Percentiles rank a stretch among this genome's conserved stretches.
phyloP scores from a whole-genome alignment of 1,284 basidiomycete genomes.

The Boletus mariae region DNA sequence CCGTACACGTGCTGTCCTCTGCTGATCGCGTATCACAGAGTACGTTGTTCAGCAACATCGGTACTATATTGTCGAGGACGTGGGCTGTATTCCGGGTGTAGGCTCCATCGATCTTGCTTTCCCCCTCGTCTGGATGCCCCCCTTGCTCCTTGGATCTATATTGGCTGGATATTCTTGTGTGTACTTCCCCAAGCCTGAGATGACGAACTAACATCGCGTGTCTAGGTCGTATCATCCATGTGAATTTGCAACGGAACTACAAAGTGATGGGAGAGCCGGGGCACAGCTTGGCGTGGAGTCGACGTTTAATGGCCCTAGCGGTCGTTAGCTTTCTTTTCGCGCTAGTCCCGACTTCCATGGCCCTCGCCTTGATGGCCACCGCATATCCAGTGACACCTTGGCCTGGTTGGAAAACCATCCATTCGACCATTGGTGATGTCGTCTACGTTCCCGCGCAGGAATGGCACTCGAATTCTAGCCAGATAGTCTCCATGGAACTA shows the following conservation, averaged over 20 bases:
- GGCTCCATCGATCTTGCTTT: constrained; percentile 33
- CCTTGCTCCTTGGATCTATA: constrained; percentile 30
- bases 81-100: constrained; percentile 37
- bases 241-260: constrained; percentile 3
- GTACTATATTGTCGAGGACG: constrained; percentile 37
- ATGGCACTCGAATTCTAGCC: constrained; percentile 9
- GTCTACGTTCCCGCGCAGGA: constrained; percentile 6
- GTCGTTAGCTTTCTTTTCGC: constrained; percentile 11
- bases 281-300: constrained; percentile 6
- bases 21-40: constrained; percentile 31
- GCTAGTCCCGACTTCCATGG: constrained; percentile 17
- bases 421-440: constrained; percentile 14
- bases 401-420: constrained; percentile 22
- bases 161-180: constrained; percentile 25
- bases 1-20: neutral
- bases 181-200: neutral
- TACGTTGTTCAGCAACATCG: constrained; percentile 42
- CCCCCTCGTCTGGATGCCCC: constrained; percentile 36
- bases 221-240: constrained; percentile 14
- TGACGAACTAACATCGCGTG: neutral
- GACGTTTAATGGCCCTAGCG: constrained; percentile 16
- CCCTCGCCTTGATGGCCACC: constrained; percentile 10
- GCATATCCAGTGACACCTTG: constrained; percentile 16
- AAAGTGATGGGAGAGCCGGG: neutral
- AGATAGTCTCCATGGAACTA: constrained; percentile 7